Base-by-base conservation (phyloP, 495 filamentous ascomycete species). In the Saxispiralis lemnorum region DNA sequence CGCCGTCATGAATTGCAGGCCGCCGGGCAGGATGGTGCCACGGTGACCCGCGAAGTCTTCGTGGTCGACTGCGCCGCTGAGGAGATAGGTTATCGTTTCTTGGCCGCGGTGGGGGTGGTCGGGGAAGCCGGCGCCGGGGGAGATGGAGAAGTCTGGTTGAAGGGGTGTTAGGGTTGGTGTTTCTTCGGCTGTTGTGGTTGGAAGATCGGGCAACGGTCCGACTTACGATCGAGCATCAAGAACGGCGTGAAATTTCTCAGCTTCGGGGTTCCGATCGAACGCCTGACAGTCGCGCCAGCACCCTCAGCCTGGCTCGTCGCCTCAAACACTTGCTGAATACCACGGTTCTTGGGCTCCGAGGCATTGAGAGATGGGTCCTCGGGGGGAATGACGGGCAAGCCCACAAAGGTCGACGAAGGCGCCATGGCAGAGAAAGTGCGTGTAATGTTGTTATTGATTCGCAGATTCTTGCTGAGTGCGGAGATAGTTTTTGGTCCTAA, bases 1-100 rank as follows among this genome's bases (percentile, higher is more conserved):
- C 3, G 88, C 88, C 0, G 88, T 95, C 88, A 96, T 96, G 72
- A 96, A 96, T 57, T 96, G 88, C 34, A 96, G 60, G 45, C 93
- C 89, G 2, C 88, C 88, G 0, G 78, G 60, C 39, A 79, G 71
- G 48, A 97, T 88, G 5, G 81, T 87, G 38, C 87, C 89, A 31
- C 69, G 71, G 64, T 92, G 79, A 2, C 89, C 89, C 1, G 84
- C 80, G 46, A 96, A 96, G 54, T 96, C 88, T 64, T 95, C 89
- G 52, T 96, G 88, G 64, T 95, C 88, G 45, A 94, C 77, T 0
- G 70, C 83, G 41, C 88, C 88, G 1, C 67, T 59, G 1, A 95
- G 65, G 2, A 95, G 65, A 59, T 95, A 97, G 12, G 89, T 97
- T 56, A 97, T 92, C 11, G 83, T 92, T 56, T 93, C 80, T 57